Evolutionary conservation across 2,329 filamentous ascomycete genomes (phyloP).

Genomic region (Trichophyton verrucosum): DNA sequence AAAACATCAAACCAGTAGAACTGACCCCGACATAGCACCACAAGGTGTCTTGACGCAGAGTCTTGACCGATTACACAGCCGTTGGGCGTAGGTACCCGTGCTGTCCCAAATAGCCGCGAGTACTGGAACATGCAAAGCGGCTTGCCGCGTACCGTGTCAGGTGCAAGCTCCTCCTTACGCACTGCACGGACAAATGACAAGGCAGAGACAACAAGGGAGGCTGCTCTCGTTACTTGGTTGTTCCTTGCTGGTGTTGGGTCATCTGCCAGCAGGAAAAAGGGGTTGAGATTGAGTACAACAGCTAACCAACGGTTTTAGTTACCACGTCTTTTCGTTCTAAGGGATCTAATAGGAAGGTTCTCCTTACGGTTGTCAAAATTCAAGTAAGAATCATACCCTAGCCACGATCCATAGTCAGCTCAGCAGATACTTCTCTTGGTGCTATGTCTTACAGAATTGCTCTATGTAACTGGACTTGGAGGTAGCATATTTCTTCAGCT

Average conservation of each 20-base stretch:
- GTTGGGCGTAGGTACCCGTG: conserved; percentile 82
- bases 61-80: conserved; percentile 95
- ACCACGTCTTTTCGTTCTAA: neutral
- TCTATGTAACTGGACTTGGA: conserved; percentile 95
- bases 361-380: conserved; percentile 76
- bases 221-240: conserved; percentile 89
- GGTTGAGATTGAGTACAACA: conserved; percentile 92
- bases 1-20: conserved; percentile 99
- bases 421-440: neutral
- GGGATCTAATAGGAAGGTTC: neutral
- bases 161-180: conserved; percentile 79
- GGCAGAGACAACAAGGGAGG: conserved; percentile 80
- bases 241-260: conserved; percentile 93
- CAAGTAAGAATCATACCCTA: conserved; percentile 97
- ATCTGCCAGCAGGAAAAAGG: conserved; percentile 94
- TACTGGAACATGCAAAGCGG: conserved; percentile 98
- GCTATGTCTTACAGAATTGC: conserved; percentile 70
- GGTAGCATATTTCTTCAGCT: conserved; percentile 76
- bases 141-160: conserved; percentile 69
- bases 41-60: conserved; percentile 79
- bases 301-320: conserved; percentile 29
- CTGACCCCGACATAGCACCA: conserved; percentile 86
- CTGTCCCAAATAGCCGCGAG: conserved; percentile 86
- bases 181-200: conserved; percentile 88
- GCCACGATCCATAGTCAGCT: neutral